Conservation (phyloP, 2,329 filamentous ascomycete species). For the Aspergillus caelatus region DNA sequence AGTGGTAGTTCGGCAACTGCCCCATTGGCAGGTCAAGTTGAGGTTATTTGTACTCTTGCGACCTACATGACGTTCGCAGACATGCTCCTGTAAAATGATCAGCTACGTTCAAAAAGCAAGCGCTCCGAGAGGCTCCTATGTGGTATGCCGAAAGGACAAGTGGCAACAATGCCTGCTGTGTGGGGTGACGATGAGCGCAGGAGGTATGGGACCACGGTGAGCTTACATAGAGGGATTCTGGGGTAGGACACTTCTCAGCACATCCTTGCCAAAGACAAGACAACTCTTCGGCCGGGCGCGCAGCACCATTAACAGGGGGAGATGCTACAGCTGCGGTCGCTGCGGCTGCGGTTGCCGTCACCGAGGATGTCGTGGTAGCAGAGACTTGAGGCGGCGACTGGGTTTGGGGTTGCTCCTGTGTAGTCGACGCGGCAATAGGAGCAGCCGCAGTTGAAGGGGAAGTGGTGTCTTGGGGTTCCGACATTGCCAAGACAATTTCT, state of each 20-base stretch:
- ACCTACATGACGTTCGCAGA: conserved; percentile 96
- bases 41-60: conserved; percentile 99
- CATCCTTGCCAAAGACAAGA: conserved; percentile 66
- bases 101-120: background rate
- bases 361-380: conserved; percentile 32
- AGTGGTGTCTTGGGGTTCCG: conserved; percentile 40
- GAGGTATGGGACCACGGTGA: background rate
- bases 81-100: conserved; percentile 71
- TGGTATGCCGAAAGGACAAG: conserved; percentile 7
- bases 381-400: conserved; percentile 27
- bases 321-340: conserved; percentile 41
- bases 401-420: conserved; percentile 27
- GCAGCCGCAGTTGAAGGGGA: conserved; percentile 28
- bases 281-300: conserved; percentile 41
- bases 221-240: conserved; percentile 65
- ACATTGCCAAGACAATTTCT: conserved; percentile 46
- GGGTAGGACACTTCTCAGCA: conserved; percentile 60
- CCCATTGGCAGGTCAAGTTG: conserved; percentile 97
- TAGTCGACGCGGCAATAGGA: conserved; percentile 27
- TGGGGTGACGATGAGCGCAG: background rate
- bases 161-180: conserved; percentile 3
- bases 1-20: conserved; percentile 90
- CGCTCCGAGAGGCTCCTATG: background rate
- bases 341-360: conserved; percentile 38
- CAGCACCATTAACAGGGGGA: conserved; percentile 32